Evolutionary conservation across 805 yeast species (phyloP).

Genomic region (Schwanniomyces vanrijiae): DNA sequence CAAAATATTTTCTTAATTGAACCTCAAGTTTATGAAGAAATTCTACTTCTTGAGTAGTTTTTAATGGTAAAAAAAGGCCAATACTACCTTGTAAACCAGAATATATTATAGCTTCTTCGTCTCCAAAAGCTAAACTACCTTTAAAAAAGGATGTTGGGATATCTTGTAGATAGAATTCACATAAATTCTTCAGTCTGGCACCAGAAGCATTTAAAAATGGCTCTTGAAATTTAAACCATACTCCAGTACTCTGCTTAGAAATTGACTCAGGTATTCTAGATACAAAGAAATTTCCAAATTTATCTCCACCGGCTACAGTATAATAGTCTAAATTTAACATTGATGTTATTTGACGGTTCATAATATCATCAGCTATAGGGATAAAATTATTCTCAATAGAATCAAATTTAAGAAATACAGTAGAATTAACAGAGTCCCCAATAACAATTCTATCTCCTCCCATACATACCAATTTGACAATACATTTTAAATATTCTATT

Average conservation of each 20-base stretch:
- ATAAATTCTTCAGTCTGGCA: conserved; percentile 47
- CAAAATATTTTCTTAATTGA: conserved; percentile 33
- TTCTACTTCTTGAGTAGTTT: conserved; percentile 59
- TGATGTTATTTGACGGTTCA: conserved; percentile 66
- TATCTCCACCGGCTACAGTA: conserved; percentile 83
- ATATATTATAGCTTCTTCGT: conserved; percentile 62
- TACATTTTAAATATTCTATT: conserved; percentile 44
- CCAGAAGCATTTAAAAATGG: conserved; percentile 50
- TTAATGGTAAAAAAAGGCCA: conserved; percentile 70
- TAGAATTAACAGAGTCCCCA: conserved; percentile 72
- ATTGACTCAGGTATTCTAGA: conserved; percentile 57
- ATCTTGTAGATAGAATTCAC: conserved; percentile 70
- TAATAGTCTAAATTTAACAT: conserved; percentile 64
- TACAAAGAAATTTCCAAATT: conserved; percentile 77
- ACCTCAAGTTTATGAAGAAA: conserved; percentile 58
- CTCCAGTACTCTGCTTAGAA: conserved; percentile 51
- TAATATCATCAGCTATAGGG: conserved; percentile 67
- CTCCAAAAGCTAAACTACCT: conserved; percentile 58
- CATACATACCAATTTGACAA: conserved; percentile 52
- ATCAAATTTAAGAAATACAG: conserved; percentile 56
- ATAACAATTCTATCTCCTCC: conserved; percentile 59
- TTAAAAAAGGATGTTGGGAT: conserved; percentile 61
- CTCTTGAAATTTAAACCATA: conserved; percentile 37
- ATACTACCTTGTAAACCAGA: conserved; percentile 81
- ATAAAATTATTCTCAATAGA: conserved; percentile 48